phyloP scores from a whole-genome alignment of 352 stramenopile genomes.

The Phytophthora colocasiae region DNA sequence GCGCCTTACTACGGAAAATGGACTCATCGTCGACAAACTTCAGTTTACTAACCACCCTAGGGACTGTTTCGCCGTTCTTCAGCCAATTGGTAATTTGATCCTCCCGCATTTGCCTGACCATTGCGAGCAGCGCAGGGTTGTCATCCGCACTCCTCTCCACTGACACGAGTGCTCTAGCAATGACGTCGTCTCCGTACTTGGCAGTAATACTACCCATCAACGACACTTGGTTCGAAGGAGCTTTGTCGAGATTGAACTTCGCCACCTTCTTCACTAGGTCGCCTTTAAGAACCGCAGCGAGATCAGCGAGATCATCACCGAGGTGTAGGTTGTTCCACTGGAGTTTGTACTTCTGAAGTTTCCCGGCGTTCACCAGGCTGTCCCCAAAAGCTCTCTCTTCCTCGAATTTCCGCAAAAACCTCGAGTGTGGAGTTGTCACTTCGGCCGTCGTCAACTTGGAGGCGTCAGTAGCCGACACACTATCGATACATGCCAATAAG shows the following conservation, averaged over 20 bases:
- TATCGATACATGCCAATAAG: too few species aligned
- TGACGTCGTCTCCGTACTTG: not conserved
- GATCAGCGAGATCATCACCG: not conserved
- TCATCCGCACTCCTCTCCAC: not conserved
- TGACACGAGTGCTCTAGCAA: not conserved
- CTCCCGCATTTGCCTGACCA: not conserved
- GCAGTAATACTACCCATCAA: not conserved
- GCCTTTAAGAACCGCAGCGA: constrained; percentile 3
- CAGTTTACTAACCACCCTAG: not conserved
- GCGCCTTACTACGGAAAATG: not conserved
- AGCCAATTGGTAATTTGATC: not conserved
- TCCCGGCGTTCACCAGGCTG: not conserved
- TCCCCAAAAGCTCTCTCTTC: not conserved
- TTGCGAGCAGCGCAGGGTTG: not conserved
- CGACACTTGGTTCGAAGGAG: not conserved
- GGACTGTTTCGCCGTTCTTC: not conserved
- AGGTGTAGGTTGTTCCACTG: not conserved
- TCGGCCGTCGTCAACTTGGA: too few species aligned
- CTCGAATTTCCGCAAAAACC: too few species aligned
- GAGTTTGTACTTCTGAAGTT: not conserved
- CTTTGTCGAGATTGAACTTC: not conserved
- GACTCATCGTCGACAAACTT: not conserved
- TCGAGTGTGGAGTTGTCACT: too few species aligned
- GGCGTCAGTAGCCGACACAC: too few species aligned
- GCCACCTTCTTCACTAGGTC: constrained; percentile 1